phyloP scores from a whole-genome alignment of 345 rosid genomes.

The Bruguiera sexangula region DNA sequence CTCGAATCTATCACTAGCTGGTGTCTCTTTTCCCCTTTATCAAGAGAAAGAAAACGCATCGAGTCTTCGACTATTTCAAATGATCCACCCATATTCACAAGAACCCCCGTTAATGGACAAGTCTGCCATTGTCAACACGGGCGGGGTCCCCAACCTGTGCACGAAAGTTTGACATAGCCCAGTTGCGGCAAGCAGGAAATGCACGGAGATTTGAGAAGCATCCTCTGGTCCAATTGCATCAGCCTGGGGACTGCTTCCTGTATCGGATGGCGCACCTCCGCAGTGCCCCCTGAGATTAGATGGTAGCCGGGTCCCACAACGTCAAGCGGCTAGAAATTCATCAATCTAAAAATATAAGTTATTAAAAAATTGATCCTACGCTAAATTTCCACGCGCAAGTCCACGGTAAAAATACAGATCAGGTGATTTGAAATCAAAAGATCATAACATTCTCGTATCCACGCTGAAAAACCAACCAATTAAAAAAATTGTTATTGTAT shows the following conservation, averaged over 20 bases:
- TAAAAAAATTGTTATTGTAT: no score
- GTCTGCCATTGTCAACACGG: conserved; percentile 59
- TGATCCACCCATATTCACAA: conserved; percentile 35
- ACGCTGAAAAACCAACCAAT: no score
- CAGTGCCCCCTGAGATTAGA: conserved; percentile 47
- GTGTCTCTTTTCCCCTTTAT: no score
- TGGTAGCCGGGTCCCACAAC: conserved; percentile 44
- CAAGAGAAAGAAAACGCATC: conserved; percentile 15
- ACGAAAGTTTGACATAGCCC: conserved; percentile 64
- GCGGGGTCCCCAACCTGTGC: conserved; percentile 64
- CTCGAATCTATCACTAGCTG: no score
- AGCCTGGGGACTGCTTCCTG: conserved; percentile 36
- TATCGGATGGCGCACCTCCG: conserved; percentile 39
- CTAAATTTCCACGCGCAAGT: no score
- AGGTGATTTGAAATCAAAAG: no score
- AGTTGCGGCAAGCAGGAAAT: conserved; percentile 47
- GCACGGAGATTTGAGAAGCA: conserved; percentile 29
- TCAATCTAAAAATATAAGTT: no score
- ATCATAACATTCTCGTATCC: no score
- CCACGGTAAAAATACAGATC: no score
- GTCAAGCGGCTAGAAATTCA: no score
- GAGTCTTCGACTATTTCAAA: conserved; percentile 29
- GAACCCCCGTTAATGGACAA: conserved; percentile 48
- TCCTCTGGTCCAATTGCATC: conserved; percentile 27
- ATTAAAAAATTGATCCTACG: no score